Percentiles rank a stretch among this genome's conserved stretches.
Conservation (phyloP, 805 yeast genomes). For the Sporopachydermia quercuum region DNA sequence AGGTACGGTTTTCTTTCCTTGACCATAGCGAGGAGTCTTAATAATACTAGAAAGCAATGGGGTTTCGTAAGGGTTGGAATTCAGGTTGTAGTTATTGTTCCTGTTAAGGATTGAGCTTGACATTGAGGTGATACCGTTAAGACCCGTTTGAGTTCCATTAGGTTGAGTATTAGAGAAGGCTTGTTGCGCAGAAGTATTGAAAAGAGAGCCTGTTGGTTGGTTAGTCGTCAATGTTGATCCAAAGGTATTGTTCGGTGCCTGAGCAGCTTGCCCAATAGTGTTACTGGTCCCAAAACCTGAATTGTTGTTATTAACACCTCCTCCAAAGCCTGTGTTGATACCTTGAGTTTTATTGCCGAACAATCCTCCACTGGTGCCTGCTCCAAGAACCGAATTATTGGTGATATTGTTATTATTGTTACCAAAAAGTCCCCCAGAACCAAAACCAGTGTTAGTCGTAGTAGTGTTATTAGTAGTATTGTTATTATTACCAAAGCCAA, state of each 20-base stretch:
- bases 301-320: slow-evolving; percentile 25
- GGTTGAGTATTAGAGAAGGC: background rate
- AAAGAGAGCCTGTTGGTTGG: background rate
- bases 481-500: slow-evolving; percentile 25
- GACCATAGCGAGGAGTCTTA: background rate
- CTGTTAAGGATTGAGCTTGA: background rate
- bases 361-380: slow-evolving; percentile 14
- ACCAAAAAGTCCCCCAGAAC: slow-evolving; percentile 28
- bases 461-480: slow-evolving; percentile 10
- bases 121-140: background rate
- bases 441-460: slow-evolving; percentile 6
- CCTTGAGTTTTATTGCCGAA: slow-evolving; percentile 17
- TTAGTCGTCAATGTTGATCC: background rate
- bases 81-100: background rate
- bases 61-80: background rate
- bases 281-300: slow-evolving; percentile 49
- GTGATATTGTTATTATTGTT: slow-evolving; percentile 9
- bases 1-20: background rate
- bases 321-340: slow-evolving; percentile 18
- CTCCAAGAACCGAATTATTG: slow-evolving; percentile 13
- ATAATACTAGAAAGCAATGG: background rate
- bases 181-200: background rate
- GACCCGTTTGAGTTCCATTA: background rate
- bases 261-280: too few species aligned
- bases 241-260: background rate